Evolutionary conservation across 331 rosid genomes (phyloP), one percentile per base, ranked within the genome.

Genomic region (Acacia concinna): DNA sequence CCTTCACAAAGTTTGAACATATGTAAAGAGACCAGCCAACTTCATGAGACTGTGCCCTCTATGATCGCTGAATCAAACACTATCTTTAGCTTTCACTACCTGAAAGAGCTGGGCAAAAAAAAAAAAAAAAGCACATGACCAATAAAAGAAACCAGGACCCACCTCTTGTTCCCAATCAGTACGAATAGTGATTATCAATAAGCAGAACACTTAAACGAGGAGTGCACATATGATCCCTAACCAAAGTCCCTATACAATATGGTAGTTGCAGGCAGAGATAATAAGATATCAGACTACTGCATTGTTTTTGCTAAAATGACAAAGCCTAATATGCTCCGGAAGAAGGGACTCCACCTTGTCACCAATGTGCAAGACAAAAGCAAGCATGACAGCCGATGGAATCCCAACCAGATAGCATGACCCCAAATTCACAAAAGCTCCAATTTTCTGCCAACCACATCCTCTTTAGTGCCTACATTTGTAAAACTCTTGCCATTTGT

Each of bases 401-500:
- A 91, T 83, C 84, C 97, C 97, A 51, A 91, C 87, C 11, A 91
- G 32, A 43, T 93, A 93, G 79, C 89, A 93, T 34, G 97, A 81
- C 4, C 94, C 97, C n/a, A 93, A 88, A 75, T 93, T 93, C 31
- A 91, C 71, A 60, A 41, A 84, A 63, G 98, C 98, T 71, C 97
- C 98, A 52, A 87, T 76, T 62, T 87, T 87, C 81, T 93, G 98
- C 98, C 92, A 86, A 54, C 97, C 98, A 80, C 98, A 91, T 63
- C 98, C 98, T 87, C 97, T 88, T 73, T 89, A 25, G 80, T 86
- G 30, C 98, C 97, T 93, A 76, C 69, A 71, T 74, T 49, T n/a
- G 28, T 18, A n/a, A 52, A 74, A 38, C 23, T 25, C 68, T 46
- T 73, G 68, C 5, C 3, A 37, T 3, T 25, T 27, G 38, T 43